These are phyloP conservation scores for Myriosclerotinia duriaeana DNA, from an alignment of 2,329 filamentous ascomycete species.

Conservation along the genomic window DNA sequence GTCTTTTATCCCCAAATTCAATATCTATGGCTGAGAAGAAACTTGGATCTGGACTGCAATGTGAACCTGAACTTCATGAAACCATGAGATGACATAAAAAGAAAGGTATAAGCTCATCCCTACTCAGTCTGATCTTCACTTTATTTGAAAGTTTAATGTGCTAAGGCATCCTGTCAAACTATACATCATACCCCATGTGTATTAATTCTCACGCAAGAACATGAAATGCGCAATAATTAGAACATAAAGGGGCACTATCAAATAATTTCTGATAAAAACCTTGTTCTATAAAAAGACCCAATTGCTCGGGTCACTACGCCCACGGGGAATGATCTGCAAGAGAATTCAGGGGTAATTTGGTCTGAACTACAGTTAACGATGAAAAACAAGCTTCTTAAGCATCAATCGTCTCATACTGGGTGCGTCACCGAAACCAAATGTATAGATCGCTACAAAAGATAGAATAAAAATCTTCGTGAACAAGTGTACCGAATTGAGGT, in stretches of 20 bases:
- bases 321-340: not conserved
- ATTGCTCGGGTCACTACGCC: not conserved
- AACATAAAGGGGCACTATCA: not conserved
- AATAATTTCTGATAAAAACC: not conserved
- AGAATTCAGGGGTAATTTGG: not conserved
- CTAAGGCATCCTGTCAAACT: not conserved
- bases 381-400: not conserved
- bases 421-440: not conserved
- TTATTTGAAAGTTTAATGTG: constrained; percentile 1
- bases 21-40: not conserved
- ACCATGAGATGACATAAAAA: constrained; percentile 23
- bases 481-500: constrained; percentile 24
- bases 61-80: not conserved
- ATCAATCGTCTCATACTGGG: not conserved
- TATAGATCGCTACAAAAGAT: not conserved
- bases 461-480: not conserved
- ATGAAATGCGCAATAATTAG: constrained; percentile 6
- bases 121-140: constrained; percentile 36
- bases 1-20: constrained; percentile 12
- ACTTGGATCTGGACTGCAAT: not conserved
- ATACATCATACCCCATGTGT: not conserved
- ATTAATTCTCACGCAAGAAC: not conserved
- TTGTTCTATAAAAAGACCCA: not conserved
- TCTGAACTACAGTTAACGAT: not conserved
- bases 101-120: constrained; percentile 28